These are phyloP conservation scores for Aristolochia contorta DNA, from an alignment of 164 flowering plant species.

Conservation along the genomic window DNA sequence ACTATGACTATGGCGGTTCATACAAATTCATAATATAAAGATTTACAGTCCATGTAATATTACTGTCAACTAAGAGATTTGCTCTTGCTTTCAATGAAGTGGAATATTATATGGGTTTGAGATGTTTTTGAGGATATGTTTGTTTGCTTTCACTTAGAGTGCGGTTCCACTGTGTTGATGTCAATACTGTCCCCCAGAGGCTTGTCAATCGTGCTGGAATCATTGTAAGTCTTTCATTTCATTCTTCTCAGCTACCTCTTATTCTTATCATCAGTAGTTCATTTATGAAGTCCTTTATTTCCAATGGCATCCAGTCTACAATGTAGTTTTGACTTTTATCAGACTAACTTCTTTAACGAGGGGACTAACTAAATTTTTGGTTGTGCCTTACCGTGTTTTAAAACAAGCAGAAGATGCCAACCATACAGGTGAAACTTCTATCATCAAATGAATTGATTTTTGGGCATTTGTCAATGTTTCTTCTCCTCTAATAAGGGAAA, in stretches of 20 bases:
- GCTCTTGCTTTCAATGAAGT: too few relatives aligned
- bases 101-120: not conserved
- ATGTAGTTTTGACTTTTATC: not conserved
- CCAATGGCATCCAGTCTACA: not conserved
- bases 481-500: not conserved
- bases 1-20: too few relatives aligned
- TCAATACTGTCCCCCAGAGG: conserved; percentile 69
- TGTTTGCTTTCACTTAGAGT: conserved; percentile 27
- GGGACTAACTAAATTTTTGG: conserved; percentile 7
- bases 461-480: not conserved
- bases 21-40: too few relatives aligned
- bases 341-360: not conserved
- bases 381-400: conserved; percentile 19
- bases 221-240: conserved; percentile 41
- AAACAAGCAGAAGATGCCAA: conserved; percentile 83
- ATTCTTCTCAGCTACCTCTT: not conserved
- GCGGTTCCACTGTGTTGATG: conserved; percentile 69
- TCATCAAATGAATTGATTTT: not conserved
- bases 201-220: conserved; percentile 73
- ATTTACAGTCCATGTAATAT: too few relatives aligned
- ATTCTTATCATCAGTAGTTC: not conserved
- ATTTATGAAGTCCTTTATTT: too few relatives aligned
- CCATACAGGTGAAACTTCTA: conserved; percentile 52
- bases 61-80: too few relatives aligned
- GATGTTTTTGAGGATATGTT: conserved; percentile 3